Percentiles rank a stretch among this genome's conserved stretches.
phyloP scores from a whole-genome alignment of 1,284 basidiomycete species.

The Austropuccinia psidii region DNA sequence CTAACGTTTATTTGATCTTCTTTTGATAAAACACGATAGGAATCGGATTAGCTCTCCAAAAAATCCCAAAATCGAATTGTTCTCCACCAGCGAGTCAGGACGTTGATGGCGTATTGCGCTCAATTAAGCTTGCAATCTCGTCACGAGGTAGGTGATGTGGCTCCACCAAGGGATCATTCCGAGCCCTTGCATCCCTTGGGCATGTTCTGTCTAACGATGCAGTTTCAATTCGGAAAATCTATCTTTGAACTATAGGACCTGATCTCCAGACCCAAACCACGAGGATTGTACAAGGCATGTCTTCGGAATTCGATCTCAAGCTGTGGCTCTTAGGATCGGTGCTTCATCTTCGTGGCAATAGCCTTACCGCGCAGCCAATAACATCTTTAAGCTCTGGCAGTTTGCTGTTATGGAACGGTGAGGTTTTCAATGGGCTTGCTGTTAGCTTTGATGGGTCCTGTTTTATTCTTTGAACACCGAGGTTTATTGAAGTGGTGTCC shows the following conservation, averaged over 20 bases:
- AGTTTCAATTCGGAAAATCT: no score
- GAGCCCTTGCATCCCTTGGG: no score
- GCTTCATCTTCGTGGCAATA: conserved; percentile 34
- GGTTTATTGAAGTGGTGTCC: not conserved
- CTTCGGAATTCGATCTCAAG: not conserved
- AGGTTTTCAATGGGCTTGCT: conserved; percentile 43
- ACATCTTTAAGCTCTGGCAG: conserved; percentile 20
- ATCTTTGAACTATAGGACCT: no score
- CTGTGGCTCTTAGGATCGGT: conserved; percentile 25
- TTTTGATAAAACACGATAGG: not conserved
- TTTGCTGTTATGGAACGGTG: conserved; percentile 43
- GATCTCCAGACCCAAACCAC: conserved; percentile 6
- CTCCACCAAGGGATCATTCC: no score
- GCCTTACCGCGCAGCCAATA: conserved; percentile 23
- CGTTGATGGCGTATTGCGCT: not conserved
- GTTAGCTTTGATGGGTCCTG: conserved; percentile 32
- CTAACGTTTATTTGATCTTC: no score
- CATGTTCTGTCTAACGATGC: no score
- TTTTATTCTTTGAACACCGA: not conserved
- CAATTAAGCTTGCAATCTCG: conserved; percentile 4
- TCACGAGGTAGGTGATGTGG: not conserved
- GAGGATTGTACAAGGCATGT: not conserved
- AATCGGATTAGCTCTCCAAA: conserved; percentile 5
- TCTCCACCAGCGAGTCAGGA: not conserved
- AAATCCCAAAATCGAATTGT: not conserved